These are phyloP conservation scores for Wickerhamiella australiensis DNA, from an alignment of 805 yeast genomes.

Conservation along the genomic window DNA sequence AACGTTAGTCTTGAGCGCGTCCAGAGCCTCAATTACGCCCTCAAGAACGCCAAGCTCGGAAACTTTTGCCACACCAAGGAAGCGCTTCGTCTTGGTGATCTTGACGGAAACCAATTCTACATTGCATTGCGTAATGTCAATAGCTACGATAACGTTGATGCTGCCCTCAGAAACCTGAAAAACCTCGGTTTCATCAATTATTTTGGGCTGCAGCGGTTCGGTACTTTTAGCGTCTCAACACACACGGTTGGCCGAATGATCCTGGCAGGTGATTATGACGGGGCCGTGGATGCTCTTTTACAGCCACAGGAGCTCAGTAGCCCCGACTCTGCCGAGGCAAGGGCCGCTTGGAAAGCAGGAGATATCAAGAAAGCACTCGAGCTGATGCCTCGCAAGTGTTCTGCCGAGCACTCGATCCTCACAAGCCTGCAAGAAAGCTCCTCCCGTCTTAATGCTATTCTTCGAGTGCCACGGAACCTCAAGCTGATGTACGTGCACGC, in stretches of 20 bases:
- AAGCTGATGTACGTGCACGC: constrained; percentile 96
- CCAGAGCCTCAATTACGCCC: constrained; percentile 57
- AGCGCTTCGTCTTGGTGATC: constrained; percentile 64
- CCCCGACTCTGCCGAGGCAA: constrained; percentile 73
- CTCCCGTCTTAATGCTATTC: constrained; percentile 60
- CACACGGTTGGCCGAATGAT: constrained; percentile 71
- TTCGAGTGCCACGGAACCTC: constrained; percentile 83
- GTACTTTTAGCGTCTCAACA: constrained; percentile 87
- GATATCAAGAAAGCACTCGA: constrained; percentile 55
- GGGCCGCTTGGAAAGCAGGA: constrained; percentile 69
- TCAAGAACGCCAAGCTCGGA: constrained; percentile 71
- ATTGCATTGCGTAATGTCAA: constrained; percentile 71
- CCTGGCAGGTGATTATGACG: constrained; percentile 62
- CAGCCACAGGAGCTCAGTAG: constrained; percentile 75
- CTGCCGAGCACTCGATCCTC: constrained; percentile 71
- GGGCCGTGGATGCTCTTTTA: constrained; percentile 64
- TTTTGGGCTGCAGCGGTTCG: constrained; percentile 97
- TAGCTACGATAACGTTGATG: constrained; percentile 31
- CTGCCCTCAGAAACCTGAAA: constrained; percentile 46
- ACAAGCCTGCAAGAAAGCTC: constrained; percentile 42
- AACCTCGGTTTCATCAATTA: constrained; percentile 79
- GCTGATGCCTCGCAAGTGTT: constrained; percentile 76
- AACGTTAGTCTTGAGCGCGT: constrained; percentile 53
- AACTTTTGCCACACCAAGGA: constrained; percentile 55
- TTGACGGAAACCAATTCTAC: constrained; percentile 77